phyloP scores from a whole-genome alignment of 78 protist genomes.

The Dictyostelium intermedium region DNA sequence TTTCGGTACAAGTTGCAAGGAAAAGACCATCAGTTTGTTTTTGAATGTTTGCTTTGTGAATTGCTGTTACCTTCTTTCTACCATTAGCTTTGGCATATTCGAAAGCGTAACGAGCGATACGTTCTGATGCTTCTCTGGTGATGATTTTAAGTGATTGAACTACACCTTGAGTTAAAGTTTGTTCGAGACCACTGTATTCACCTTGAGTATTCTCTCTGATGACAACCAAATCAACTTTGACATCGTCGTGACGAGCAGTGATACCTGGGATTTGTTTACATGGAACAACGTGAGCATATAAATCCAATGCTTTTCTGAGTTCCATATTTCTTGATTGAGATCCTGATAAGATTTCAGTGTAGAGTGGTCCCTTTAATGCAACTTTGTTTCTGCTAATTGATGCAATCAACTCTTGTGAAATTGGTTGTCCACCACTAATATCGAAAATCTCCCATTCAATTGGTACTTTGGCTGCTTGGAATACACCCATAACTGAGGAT shows the following conservation, averaged over 20 bases:
- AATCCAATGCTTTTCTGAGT: slow-evolving; percentile 83
- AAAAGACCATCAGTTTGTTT: slow-evolving; percentile 84
- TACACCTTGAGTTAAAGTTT: slow-evolving; percentile 82
- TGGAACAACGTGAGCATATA: slow-evolving; percentile 88
- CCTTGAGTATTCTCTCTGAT: slow-evolving; percentile 95
- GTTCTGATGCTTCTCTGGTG: slow-evolving; percentile 84
- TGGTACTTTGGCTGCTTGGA: slow-evolving; percentile 86
- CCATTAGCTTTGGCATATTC: slow-evolving; percentile 83
- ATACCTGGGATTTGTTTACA: slow-evolving; percentile 81
- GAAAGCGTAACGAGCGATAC: slow-evolving; percentile 90
- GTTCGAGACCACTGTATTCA: slow-evolving; percentile 77
- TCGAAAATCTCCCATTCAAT: slow-evolving; percentile 83
- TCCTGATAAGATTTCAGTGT: slow-evolving; percentile 45
- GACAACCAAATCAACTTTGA: slow-evolving; percentile 80
- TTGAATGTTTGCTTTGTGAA: slow-evolving; percentile 94
- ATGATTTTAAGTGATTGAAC: slow-evolving; percentile 85
- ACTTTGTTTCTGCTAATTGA: slow-evolving; percentile 75
- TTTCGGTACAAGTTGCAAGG: slow-evolving; percentile 70
- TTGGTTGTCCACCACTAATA: slow-evolving; percentile 58
- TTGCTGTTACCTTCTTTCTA: slow-evolving; percentile 88
- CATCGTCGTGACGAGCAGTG: slow-evolving; percentile 63
- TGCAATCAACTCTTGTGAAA: slow-evolving; percentile 60
- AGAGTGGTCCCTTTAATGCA: slow-evolving; percentile 83
- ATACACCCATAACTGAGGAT: slow-evolving; percentile 74
- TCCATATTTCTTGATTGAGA: slow-evolving; percentile 82